Evolutionary conservation across 495 filamentous ascomycete species (phyloP), one percentile per base, ranked within the genome.

Genomic region (Elasticomyces elasticus): DNA sequence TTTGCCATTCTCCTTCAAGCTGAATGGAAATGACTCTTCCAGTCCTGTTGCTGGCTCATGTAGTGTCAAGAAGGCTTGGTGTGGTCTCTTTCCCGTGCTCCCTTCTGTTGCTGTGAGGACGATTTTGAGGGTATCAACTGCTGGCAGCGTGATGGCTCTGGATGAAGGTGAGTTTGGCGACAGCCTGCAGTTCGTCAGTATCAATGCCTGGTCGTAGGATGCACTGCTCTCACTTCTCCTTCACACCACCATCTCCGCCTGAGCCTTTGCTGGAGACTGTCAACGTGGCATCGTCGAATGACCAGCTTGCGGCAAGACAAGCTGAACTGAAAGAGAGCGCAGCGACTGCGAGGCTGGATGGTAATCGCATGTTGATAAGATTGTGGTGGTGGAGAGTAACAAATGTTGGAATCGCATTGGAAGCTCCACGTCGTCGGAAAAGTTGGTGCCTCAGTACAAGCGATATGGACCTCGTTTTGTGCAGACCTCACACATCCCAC

Each of bases 61-160:
- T 35, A 97, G 71, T 5, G 89, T 75, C 17, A 98, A 76, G 71
- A 95, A 95, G 1, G 89, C 88, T 67, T 98, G 92, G 69, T 98
- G 92, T 54, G 92, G 87, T 49, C 85, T 79, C 70, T 86, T 90
- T 11, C 79, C 74, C 57, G 82, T 83, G 65, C 80, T 80, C 60
- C 79, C 82, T 68, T 96, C 87, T 62, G 83, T 85, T 5, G 87
- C 72, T 31, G 87, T 92, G 53, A 97, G 73, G 54, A 79, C 70
- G 54, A 98, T 70, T 72, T 92, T 95, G 61, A 97, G 76, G 33
- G 79, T 82, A 61, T 96, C 88, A 51, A 77, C 69, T 49, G 72
- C 68, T 43, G 79, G 77, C 56, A 98, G 75, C 10, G 76, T 62
- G 33, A 98, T 64, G 11, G 84, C 73, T 7, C 35, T 15, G 23